These are phyloP conservation scores for Berberis vulgaris DNA, from an alignment of 164 flowering plant species.

Conservation along the genomic window DNA sequence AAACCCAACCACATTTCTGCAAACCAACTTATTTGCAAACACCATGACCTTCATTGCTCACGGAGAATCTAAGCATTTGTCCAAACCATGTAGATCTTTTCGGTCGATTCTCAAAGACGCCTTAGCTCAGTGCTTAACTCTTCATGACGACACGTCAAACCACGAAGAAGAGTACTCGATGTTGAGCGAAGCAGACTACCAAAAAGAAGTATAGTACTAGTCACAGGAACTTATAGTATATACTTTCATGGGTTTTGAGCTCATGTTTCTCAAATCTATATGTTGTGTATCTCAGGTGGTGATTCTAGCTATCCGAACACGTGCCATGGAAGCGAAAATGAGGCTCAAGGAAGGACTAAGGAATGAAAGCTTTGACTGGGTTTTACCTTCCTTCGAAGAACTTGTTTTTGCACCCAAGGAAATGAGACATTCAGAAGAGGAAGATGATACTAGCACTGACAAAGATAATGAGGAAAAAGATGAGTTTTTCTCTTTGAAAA, in stretches of 20 bases:
- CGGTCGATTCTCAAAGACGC: constrained; percentile 36
- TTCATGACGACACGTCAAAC: constrained; percentile 12
- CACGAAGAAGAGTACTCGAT: background rate
- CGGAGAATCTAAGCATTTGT: constrained; percentile 29
- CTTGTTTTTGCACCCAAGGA: constrained; percentile 19
- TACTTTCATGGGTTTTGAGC: background rate
- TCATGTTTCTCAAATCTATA: background rate
- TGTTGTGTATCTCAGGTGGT: constrained; percentile 29
- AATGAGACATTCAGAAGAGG: background rate
- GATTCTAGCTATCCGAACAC: constrained; percentile 42
- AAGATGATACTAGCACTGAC: constrained; percentile 3
- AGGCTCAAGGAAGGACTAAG: constrained; percentile 23
- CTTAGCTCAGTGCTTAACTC: constrained; percentile 29
- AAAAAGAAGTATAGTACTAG: constrained; percentile 33
- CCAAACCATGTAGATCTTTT: constrained; percentile 32
- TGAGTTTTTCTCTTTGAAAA: constrained; percentile 5
- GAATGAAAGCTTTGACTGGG: constrained; percentile 35
- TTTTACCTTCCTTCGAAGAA: constrained; percentile 35
- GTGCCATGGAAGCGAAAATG: constrained; percentile 49
- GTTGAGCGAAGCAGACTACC: constrained; percentile 26
- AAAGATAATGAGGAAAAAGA: constrained; percentile 23
- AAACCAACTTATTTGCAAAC: background rate
- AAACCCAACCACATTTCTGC: background rate
- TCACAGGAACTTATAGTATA: background rate
- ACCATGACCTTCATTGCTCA: constrained; percentile 31